A percentile compares a stretch with the other conserved stretches of the same genome.
These are phyloP conservation scores for Sporothrix brasiliensis DNA, from an alignment of 2,329 filamentous ascomycete species.

Conservation along the genomic window DNA sequence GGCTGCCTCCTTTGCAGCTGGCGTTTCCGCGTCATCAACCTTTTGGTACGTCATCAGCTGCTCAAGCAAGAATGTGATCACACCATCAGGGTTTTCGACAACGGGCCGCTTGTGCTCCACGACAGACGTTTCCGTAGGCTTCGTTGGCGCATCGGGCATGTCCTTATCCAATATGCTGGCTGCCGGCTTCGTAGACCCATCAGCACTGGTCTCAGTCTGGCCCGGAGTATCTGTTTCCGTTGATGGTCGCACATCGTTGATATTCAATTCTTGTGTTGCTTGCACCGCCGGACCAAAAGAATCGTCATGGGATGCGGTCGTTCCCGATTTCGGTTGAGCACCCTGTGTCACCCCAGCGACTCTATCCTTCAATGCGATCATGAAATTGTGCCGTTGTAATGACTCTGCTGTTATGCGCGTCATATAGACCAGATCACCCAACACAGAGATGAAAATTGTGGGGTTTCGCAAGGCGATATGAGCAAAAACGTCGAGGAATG, in stretches of 20 bases:
- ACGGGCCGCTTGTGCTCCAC: constrained; percentile 77
- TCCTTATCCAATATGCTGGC: constrained; percentile 41
- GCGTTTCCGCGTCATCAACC: constrained; percentile 78
- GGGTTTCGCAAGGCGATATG: constrained; percentile 80
- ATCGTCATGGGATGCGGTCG: constrained; percentile 42
- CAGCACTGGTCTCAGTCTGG: neutral
- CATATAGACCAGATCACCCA: constrained; percentile 81
- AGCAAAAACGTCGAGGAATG: constrained; percentile 75
- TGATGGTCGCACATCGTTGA: constrained; percentile 60
- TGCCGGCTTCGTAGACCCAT: neutral
- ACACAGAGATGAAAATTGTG: constrained; percentile 82
- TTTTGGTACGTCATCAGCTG: constrained; percentile 91
- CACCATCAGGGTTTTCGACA: constrained; percentile 89
- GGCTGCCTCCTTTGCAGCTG: constrained; percentile 33
- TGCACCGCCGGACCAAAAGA: constrained; percentile 51
- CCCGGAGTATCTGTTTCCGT: constrained; percentile 53
- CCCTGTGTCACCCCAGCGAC: neutral
- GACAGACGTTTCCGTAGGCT: constrained; percentile 63
- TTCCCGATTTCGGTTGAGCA: neutral
- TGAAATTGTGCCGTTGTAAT: constrained; percentile 23
- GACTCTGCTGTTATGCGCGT: constrained; percentile 55
- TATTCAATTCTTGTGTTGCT: constrained; percentile 52
- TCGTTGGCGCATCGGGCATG: constrained; percentile 67
- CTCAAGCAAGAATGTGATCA: constrained; percentile 91
- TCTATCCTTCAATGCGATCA: constrained; percentile 27